phyloP scores from a whole-genome alignment of 768 basidiomycete genomes.

The Suillus fuscotomentosus region DNA sequence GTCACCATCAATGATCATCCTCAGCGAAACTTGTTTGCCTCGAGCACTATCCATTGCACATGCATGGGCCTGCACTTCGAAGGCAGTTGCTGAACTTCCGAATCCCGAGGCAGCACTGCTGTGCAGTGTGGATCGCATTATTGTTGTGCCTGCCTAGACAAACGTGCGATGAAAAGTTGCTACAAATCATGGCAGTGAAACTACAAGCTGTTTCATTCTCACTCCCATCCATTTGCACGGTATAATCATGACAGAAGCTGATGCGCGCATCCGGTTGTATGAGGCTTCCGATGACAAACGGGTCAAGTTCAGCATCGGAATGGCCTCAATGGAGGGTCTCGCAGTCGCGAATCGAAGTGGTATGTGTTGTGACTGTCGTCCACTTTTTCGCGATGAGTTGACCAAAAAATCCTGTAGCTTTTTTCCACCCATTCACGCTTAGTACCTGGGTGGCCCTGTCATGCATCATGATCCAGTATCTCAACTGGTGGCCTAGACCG shows the following conservation, averaged over 20 bases:
- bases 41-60: neutral
- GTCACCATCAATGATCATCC: neutral
- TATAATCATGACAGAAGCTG: conserved; percentile 37
- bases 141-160: neutral
- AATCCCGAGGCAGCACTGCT: neutral
- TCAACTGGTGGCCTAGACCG: conserved; percentile 68
- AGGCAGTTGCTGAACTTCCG: neutral
- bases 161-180: conserved; percentile 9
- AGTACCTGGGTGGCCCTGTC: conserved; percentile 62
- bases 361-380: conserved; percentile 23
- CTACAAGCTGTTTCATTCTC: neutral
- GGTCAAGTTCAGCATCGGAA: conserved; percentile 63
- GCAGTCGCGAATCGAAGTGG: conserved; percentile 65
- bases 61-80: neutral
- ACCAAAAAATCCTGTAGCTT: conserved; percentile 29
- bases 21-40: neutral
- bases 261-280: conserved; percentile 55
- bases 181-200: neutral
- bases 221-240: neutral
- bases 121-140: neutral
- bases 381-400: neutral
- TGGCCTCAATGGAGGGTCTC: conserved; percentile 64
- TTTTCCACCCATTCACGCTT: conserved; percentile 61
- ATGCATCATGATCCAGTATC: conserved; percentile 52
- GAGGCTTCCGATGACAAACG: conserved; percentile 52